A percentile compares a stretch with the other conserved stretches of the same genome.
Conservation (phyloP, 345 rosid species). For the Pistacia vera region DNA sequence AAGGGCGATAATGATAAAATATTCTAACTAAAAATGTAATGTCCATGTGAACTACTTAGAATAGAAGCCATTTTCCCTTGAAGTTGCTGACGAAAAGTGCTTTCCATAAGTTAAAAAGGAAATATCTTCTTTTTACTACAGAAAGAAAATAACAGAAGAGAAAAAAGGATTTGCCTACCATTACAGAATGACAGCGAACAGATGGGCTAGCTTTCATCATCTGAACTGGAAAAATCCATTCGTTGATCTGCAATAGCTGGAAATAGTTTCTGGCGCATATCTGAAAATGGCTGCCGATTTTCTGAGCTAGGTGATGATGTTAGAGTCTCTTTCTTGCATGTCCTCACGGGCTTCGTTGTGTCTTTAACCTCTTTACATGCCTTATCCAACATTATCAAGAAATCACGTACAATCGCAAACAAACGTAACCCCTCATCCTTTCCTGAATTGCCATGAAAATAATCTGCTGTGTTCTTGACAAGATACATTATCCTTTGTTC, state of each 20-base stretch:
- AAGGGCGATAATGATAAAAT: not conserved
- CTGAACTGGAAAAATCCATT: constrained; percentile 58
- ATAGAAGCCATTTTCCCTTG: constrained; percentile 9
- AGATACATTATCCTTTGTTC: constrained; percentile 68
- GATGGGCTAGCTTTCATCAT: constrained; percentile 43
- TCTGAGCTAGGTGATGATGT: constrained; percentile 31
- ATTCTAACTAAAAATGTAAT: not conserved
- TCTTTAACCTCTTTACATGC: constrained; percentile 64
- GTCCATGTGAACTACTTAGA: not conserved
- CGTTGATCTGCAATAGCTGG: constrained; percentile 68
- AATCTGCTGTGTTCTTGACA: constrained; percentile 76
- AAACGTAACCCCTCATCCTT: constrained; percentile 82
- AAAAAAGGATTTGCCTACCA: constrained; percentile 14
- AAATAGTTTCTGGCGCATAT: constrained; percentile 49
- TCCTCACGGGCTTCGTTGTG: constrained; percentile 27
- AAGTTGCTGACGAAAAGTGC: not conserved
- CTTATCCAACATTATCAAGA: constrained; percentile 78
- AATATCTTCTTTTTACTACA: not conserved
- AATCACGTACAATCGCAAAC: constrained; percentile 74
- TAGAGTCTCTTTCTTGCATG: constrained; percentile 37
- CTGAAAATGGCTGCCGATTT: constrained; percentile 38
- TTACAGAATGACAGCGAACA: constrained; percentile 20
- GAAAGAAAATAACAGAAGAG: not conserved
- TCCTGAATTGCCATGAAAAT: constrained; percentile 74
- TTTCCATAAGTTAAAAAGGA: not conserved